Evolutionary conservation across 1,139 yeast species (phyloP).

Genomic region (Pichia sp.): DNA sequence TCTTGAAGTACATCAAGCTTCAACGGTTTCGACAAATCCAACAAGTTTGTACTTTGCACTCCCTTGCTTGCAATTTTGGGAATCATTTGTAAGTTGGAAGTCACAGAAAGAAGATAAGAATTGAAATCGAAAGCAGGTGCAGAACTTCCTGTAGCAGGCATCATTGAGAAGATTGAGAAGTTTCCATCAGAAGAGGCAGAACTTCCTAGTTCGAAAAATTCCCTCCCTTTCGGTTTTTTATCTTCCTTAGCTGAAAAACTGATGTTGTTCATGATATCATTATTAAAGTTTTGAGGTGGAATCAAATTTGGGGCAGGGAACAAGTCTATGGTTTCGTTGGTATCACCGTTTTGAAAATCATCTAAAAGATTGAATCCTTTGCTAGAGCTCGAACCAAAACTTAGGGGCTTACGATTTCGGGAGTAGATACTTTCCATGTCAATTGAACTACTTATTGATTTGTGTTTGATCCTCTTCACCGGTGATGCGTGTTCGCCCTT

Average conservation of each 20-base stretch:
- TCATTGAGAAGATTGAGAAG: conserved; percentile 10
- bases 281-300: conserved; percentile 5
- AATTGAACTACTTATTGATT: neutral
- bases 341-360: conserved; percentile 25
- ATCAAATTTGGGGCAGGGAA: conserved; percentile 8
- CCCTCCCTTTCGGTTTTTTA: neutral
- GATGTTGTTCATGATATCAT: neutral
- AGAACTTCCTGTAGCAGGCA: neutral
- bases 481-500: conserved; percentile 8
- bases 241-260: neutral
- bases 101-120: conserved; percentile 22
- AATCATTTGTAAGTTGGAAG: conserved; percentile 17
- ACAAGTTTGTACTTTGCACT: neutral
- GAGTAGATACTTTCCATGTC: neutral
- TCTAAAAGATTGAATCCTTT: conserved; percentile 24
- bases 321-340: conserved; percentile 10
- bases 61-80: neutral
- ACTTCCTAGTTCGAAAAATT: conserved; percentile 10
- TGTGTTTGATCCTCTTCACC: neutral
- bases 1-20: conserved; percentile 17
- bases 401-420: conserved; percentile 10
- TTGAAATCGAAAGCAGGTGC: conserved; percentile 22
- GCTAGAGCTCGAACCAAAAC: neutral
- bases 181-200: neutral
- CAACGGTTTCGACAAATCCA: conserved; percentile 16